Evolutionary conservation across 2,329 filamentous ascomycete species (phyloP), one percentile per base, ranked within the genome.

Genomic region (Fusarium subtropicale): DNA sequence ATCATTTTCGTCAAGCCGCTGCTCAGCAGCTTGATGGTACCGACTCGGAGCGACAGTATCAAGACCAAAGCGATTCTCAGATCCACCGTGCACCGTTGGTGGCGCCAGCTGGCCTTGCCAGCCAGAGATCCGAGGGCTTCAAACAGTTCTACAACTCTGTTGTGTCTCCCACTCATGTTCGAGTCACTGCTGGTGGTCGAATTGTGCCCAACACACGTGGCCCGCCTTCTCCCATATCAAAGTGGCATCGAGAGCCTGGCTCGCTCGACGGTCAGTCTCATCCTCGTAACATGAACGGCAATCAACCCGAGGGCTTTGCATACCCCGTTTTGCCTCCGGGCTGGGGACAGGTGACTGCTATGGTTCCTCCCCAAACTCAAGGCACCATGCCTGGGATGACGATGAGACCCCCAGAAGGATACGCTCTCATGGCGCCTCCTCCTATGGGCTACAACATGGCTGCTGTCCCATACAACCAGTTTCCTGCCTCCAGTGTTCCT

Each of bases 71-170:
- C 50, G 81, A 81, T 20, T 81, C 80, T 2, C 82, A 86, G 65
- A 71, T 80, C 20, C 76, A 78, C 44, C 78, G 75, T 42, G 84
- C 85, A 47, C 86, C 87, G 9, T 79, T 88, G 36, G 79, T 84
- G 52, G 87, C 87, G 24, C 88, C 88, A 13, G 76, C 82, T 22
- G 86, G 83, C 11, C 76, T 86, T 34, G 78, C 76, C 38, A 84
- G 86, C 28, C 88, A 90, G 75, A 85, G 86, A 69, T 84, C 84
- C 34, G 87, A 90, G 75, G 89, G 89, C n/a, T 91, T 91, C 70
- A 86, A 89, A 75, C 83, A 85, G 54, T 91, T 91, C 74, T 90
- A 88, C 79, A 88, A 89, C 74, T 88, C 88, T 13, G 89, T 91
- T n/a, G 84, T 87, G 7, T 91, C 89, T 34, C 89, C 89, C 10